Conservation (phyloP, 495 filamentous ascomycete genomes). For the Neurospora sp. region DNA sequence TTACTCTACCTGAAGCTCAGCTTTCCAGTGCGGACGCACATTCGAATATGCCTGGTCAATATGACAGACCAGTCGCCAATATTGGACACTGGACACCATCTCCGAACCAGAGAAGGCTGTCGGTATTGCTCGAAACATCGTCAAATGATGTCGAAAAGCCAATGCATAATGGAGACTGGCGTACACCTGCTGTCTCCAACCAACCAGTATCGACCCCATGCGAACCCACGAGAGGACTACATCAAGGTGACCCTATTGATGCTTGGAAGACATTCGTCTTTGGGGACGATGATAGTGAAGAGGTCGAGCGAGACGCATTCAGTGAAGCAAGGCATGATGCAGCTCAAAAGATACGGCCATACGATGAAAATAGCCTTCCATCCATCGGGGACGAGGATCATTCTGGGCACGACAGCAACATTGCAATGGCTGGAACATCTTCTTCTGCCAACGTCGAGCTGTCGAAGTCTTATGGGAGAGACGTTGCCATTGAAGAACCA, state of each 20-base stretch:
- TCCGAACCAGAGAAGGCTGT: not conserved
- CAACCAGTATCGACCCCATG: not conserved
- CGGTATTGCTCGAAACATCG: not conserved
- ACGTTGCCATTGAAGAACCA: not conserved
- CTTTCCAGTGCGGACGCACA: not conserved
- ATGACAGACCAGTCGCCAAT: not conserved
- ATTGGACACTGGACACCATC: not conserved
- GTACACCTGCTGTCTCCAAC: not conserved
- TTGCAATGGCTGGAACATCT: slow-evolving; percentile 11
- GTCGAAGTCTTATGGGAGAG: not conserved
- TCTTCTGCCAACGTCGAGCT: not conserved
- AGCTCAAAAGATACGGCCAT: slow-evolving; percentile 17
- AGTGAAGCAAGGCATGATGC: slow-evolving; percentile 27
- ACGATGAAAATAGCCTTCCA: slow-evolving; percentile 7
- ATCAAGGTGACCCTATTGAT: slow-evolving; percentile 12
- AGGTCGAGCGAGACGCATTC: slow-evolving; percentile 21
- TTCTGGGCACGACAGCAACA: slow-evolving; percentile 7
- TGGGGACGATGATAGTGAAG: slow-evolving; percentile 23
- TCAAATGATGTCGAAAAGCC: not conserved
- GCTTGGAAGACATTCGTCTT: slow-evolving; percentile 33
- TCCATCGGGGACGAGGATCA: not conserved
- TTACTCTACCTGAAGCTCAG: not conserved
- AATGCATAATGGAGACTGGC: not conserved
- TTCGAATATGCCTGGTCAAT: not conserved
- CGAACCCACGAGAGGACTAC: not conserved